A percentile compares a stretch with the other conserved stretches of the same genome.
phyloP scores from a whole-genome alignment of 2,329 filamentous ascomycete genomes.

The Cercospora janseana region DNA sequence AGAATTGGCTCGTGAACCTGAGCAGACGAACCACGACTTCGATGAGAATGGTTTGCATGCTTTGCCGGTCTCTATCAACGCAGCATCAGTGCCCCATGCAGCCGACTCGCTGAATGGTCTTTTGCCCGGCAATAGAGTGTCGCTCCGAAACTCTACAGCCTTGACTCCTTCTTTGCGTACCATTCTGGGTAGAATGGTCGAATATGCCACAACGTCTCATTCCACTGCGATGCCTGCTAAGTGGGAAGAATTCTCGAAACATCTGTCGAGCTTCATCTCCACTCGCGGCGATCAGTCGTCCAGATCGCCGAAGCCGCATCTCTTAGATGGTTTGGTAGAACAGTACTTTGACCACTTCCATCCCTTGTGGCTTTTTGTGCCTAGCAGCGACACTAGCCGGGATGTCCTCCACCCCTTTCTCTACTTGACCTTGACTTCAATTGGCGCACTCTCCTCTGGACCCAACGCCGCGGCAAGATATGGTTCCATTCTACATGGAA shows the following conservation, averaged over 20 bases:
- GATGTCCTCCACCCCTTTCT: constrained; percentile 20
- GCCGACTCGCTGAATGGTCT: constrained; percentile 16
- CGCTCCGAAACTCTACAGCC: not conserved
- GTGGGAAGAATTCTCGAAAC: constrained; percentile 21
- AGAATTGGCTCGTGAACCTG: not conserved
- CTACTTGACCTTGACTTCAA: constrained; percentile 20
- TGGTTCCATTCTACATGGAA: constrained; percentile 19
- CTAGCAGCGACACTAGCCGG: constrained; percentile 16
- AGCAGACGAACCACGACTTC: not conserved
- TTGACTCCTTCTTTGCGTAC: not conserved
- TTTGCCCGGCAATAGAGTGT: constrained; percentile 14
- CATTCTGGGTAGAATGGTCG: not conserved
- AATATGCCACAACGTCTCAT: not conserved
- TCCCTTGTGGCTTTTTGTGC: constrained; percentile 19
- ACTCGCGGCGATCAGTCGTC: not conserved
- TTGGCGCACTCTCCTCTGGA: constrained; percentile 22
- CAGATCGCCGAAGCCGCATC: not conserved
- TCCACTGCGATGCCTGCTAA: constrained; percentile 18
- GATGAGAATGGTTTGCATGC: not conserved
- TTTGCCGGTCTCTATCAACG: not conserved
- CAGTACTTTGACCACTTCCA: constrained; percentile 20
- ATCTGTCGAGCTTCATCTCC: constrained; percentile 18
- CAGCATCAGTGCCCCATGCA: not conserved
- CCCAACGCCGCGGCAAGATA: constrained; percentile 15
- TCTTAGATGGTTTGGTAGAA: constrained; percentile 11